Percentiles rank a stretch among this genome's conserved stretches.
phyloP scores from a whole-genome alignment of 345 rosid genomes.

The Rhizophora mangle region DNA sequence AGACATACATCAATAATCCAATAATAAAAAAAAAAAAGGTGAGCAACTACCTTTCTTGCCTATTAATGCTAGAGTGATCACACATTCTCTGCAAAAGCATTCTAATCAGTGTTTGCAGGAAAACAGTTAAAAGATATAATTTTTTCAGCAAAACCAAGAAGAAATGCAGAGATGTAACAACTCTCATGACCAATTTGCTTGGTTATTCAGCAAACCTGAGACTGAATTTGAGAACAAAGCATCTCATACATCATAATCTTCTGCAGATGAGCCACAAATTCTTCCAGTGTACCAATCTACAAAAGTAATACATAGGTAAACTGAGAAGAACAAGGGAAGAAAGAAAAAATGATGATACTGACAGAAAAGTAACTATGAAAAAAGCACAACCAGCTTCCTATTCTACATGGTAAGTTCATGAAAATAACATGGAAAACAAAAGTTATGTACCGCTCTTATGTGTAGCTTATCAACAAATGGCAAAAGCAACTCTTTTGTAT shows the following conservation, averaged over 20 bases:
- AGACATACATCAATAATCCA: constrained; percentile 6
- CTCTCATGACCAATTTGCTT: not conserved
- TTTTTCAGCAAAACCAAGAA: constrained; percentile 14
- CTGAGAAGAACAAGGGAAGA: not conserved
- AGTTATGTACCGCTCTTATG: constrained; percentile 42
- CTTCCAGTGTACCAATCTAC: constrained; percentile 63
- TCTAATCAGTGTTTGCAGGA: constrained; percentile 23
- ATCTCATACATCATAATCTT: constrained; percentile 48
- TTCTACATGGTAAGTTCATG: not conserved
- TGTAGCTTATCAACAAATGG: constrained; percentile 49
- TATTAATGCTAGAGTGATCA: constrained; percentile 34
- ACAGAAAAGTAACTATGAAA: not conserved
- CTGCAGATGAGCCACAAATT: constrained; percentile 47
- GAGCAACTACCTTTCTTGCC: constrained; percentile 49
- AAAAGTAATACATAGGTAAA: not conserved
- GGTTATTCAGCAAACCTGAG: constrained; percentile 54
- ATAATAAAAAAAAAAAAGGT: constrained; percentile 5
- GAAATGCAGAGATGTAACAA: constrained; percentile 4
- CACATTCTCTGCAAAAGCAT: constrained; percentile 38
- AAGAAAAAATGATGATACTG: not conserved
- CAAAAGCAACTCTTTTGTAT: constrained; percentile 46
- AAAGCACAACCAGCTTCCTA: not conserved
- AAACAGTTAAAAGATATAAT: not conserved
- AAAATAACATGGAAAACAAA: constrained; percentile 10
- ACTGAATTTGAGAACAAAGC: constrained; percentile 55